Conservation (phyloP, 768 basidiomycete genomes). For the Boletellus sp. region DNA sequence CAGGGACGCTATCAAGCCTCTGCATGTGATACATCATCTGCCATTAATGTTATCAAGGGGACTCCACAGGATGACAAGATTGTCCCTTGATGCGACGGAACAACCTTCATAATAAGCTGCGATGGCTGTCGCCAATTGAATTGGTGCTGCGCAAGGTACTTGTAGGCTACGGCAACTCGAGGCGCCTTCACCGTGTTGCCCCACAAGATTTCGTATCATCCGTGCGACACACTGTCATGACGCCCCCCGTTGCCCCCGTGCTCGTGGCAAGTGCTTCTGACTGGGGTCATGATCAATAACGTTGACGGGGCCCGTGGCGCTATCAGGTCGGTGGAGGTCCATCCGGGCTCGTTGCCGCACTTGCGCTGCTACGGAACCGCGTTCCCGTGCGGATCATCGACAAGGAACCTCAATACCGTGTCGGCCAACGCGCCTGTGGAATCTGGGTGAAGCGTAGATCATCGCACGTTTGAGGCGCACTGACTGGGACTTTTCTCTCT, state of each 20-base stretch:
- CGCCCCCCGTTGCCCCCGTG: slow-evolving; percentile 9
- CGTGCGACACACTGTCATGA: slow-evolving; percentile 6
- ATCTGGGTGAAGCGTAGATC: slow-evolving; percentile 31
- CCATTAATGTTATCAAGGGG: no score
- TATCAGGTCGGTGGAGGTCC: slow-evolving; percentile 29
- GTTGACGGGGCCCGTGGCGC: not conserved
- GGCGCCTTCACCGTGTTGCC: no score
- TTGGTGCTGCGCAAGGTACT: not conserved
- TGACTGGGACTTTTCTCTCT: no score
- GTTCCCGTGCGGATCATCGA: slow-evolving; percentile 52
- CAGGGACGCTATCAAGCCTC: no score
- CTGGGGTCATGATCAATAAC: not conserved
- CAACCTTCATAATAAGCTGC: no score
- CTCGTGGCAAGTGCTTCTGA: slow-evolving; percentile 17
- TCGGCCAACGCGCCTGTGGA: slow-evolving; percentile 40
- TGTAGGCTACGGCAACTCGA: not conserved
- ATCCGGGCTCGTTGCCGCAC: slow-evolving; percentile 30
- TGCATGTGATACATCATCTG: no score
- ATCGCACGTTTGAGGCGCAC: not conserved
- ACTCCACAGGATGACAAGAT: no score
- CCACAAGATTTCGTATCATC: not conserved
- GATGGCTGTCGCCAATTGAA: no score
- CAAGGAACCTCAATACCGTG: slow-evolving; percentile 34
- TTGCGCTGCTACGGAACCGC: slow-evolving; percentile 38
- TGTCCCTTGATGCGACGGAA: no score